Percentiles rank a stretch among this genome's conserved stretches.
Conservation (phyloP, 2,329 filamentous ascomycete genomes). For the Aspergillus chevalieri region DNA sequence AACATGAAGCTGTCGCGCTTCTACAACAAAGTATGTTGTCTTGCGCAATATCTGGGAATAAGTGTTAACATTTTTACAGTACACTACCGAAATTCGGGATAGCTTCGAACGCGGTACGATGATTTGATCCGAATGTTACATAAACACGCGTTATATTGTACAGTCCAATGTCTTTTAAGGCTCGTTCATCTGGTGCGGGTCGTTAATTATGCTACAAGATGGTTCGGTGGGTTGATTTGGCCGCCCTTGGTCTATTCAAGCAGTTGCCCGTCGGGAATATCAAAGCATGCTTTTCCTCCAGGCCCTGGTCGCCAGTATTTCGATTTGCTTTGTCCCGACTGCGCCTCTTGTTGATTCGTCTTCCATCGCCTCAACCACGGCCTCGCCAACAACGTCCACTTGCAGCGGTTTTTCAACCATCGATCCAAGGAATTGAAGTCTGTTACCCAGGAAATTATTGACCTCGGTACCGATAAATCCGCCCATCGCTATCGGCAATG, state of each 20-base stretch:
- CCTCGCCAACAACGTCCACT: conserved; percentile 80
- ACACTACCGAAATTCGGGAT: conserved; percentile 92
- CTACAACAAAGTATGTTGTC: conserved; percentile 69
- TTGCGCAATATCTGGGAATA: not conserved
- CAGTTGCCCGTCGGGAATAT: conserved; percentile 14
- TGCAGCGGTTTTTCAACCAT: conserved; percentile 81
- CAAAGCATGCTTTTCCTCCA: conserved; percentile 91
- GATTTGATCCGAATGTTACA: conserved; percentile 54
- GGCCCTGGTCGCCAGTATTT: conserved; percentile 69
- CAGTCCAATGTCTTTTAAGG: conserved; percentile 10
- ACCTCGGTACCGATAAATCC: conserved; percentile 68
- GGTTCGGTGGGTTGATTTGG: conserved; percentile 45
- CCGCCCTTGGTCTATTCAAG: conserved; percentile 58
- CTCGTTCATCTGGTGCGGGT: conserved; percentile 8
- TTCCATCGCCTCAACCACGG: conserved; percentile 77
- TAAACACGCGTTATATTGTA: conserved; percentile 12
- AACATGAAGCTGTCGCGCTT: conserved; percentile 94
- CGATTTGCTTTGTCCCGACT: conserved; percentile 72
- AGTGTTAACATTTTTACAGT: conserved; percentile 42
- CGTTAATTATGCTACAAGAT: not conserved
- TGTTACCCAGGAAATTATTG: conserved; percentile 70
- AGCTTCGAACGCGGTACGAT: conserved; percentile 97
- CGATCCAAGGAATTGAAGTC: conserved; percentile 72
- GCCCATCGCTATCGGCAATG: conserved; percentile 74
- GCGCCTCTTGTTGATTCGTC: conserved; percentile 68